Evolutionary conservation across 176 grass and related monocot species (phyloP), one percentile per base, ranked within the genome.

Genomic region (Elaeis guineensis): DNA sequence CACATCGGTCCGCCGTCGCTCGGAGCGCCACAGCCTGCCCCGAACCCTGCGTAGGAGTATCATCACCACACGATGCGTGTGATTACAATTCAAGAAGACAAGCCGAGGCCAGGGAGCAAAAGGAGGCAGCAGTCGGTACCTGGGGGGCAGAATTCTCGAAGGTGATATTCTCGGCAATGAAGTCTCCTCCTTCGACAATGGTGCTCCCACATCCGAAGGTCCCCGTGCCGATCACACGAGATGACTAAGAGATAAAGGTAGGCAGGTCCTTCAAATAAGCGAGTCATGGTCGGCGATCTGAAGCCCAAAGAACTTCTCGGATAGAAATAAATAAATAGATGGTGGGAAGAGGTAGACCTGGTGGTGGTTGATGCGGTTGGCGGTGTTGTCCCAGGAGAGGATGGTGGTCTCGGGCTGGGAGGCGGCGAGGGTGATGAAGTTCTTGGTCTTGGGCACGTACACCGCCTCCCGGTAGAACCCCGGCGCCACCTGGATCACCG

Each of bases 141-240:
- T 98, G 88, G 14, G 88, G 84, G 20, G 88, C 84, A 21, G 81
- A 79, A 58, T 98, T 98, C 88, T 98, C 88, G 57, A 98, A 98
- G 5, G 93, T 98, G 71, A 92, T 63, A 66, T 89, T 92, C 87
- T 98, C 94, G 51, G 88, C 94, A 21, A 98, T 86, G 68, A 93
- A 93, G 72, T 98, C 88, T 15, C 86, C 94, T 56, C 88, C 94
- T 67, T 93, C 94, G 4, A 98, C 70, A 29, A 98, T 92, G 51
- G 79, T 51, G 0, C 83, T 89, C 0, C 93, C 93, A 24, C 88
- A 98, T 16, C 88, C 93, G 21, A 98, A 98, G 50, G 93, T 98
- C 64, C 93, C 93, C 0, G 82, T 92, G 26, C 94, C 94, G 8
- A 98, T 98, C 55, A 92, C 76, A 49, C 84, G 83, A 54, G 94